phyloP scores from a whole-genome alignment of 2,329 filamentous ascomycete species.

The Calonectria hongkongensis region DNA sequence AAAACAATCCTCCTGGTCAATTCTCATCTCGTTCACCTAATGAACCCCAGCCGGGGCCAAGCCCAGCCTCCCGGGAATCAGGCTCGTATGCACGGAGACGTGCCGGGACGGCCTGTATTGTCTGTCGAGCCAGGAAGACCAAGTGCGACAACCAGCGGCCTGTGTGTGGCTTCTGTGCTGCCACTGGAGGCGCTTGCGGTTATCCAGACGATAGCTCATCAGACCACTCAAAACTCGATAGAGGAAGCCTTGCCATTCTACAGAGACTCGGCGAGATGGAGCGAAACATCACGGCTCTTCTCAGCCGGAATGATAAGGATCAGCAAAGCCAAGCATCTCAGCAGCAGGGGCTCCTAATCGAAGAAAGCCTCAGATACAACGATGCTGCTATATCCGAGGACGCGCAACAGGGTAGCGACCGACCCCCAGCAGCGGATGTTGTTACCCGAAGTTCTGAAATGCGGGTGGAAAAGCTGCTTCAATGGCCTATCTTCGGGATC shows the following conservation, averaged over 20 bases:
- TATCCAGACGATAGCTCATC: slow-evolving; percentile 45
- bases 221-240: slow-evolving; percentile 47
- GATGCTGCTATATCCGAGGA: slow-evolving; percentile 12
- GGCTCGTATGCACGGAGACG: slow-evolving; percentile 38
- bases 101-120: slow-evolving; percentile 39
- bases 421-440: slow-evolving; percentile 39
- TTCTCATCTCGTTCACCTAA: slow-evolving; percentile 11
- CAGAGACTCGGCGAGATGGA: slow-evolving; percentile 46
- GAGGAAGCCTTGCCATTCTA: slow-evolving; percentile 47
- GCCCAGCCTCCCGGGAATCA: slow-evolving; percentile 31
- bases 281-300: slow-evolving; percentile 31
- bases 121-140: slow-evolving; percentile 46
- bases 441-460: slow-evolving; percentile 43
- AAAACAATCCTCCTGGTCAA: background rate
- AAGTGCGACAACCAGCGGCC: slow-evolving; percentile 49
- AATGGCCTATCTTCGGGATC: slow-evolving; percentile 37
- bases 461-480: slow-evolving; percentile 37
- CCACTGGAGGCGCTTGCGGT: slow-evolving; percentile 44
- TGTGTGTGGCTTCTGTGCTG: slow-evolving; percentile 46
- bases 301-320: slow-evolving; percentile 19
- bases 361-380: slow-evolving; percentile 4
- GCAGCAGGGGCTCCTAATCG: background rate
- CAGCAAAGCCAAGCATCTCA: background rate
- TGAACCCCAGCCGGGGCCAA: background rate
- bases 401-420: slow-evolving; percentile 27